phyloP scores from a whole-genome alignment of 78 protist species.

The Chrysochromulina parva region DNA sequence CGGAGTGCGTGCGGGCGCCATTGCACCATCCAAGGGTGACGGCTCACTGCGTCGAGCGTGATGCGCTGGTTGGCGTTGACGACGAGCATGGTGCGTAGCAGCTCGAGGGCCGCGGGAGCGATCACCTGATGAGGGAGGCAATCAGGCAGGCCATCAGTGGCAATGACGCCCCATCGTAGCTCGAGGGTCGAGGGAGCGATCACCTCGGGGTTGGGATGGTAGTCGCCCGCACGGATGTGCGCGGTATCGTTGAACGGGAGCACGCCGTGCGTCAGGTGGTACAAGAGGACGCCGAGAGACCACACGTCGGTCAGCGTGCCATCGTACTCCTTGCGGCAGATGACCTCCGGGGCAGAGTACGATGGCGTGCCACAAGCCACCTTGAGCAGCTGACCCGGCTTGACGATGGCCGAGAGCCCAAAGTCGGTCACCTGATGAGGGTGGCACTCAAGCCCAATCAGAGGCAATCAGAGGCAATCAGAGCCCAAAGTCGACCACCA shows the following conservation, averaged over 20 bases:
- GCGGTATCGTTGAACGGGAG: background rate
- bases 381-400: constrained; percentile 35
- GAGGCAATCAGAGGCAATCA: too few relatives aligned
- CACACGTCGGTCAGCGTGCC: background rate
- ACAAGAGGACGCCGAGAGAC: constrained; percentile 25
- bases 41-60: background rate
- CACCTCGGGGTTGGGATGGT: too few relatives aligned
- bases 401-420: constrained; percentile 33
- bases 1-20: background rate
- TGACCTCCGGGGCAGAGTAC: constrained; percentile 70
- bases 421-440: constrained; percentile 33
- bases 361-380: constrained; percentile 65
- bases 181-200: background rate
- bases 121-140: too few relatives aligned
- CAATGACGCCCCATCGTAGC: background rate
- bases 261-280: background rate
- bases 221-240: background rate
- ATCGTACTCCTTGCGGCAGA: constrained; percentile 22
- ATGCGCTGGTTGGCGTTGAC: background rate
- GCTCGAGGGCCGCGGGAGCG: background rate
- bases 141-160: too few relatives aligned
- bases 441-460: too few relatives aligned
- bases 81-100: background rate
- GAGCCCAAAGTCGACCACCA: too few relatives aligned
- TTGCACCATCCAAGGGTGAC: background rate